A percentile compares a stretch with the other conserved stretches of the same genome.
Conservation (phyloP, 2,329 filamentous ascomycete species). For the Phoma sp. region DNA sequence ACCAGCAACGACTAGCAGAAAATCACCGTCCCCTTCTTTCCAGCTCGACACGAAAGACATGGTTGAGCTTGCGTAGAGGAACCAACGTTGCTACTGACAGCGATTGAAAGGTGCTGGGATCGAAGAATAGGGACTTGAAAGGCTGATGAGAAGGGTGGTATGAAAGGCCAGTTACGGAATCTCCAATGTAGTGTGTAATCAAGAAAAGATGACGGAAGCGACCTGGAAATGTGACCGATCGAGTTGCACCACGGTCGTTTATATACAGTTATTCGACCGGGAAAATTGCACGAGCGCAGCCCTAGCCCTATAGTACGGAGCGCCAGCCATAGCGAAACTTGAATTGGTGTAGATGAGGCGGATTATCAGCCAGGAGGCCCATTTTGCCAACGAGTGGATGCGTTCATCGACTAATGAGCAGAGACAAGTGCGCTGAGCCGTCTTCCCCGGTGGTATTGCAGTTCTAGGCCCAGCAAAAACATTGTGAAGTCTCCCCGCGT, state of each 20-base stretch:
- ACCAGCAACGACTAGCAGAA: conserved; percentile 41
- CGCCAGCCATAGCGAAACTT: conserved; percentile 1
- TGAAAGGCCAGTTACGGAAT: not conserved
- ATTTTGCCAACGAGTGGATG: conserved; percentile 8
- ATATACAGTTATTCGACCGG: conserved; percentile 8
- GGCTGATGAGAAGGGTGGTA: not conserved
- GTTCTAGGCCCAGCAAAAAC: conserved; percentile 22
- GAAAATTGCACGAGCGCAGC: conserved; percentile 3
- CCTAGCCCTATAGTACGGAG: not conserved
- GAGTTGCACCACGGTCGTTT: conserved; percentile 7
- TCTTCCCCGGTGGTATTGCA: conserved; percentile 13
- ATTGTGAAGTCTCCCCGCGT: conserved; percentile 1
- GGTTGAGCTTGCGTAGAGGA: not conserved
- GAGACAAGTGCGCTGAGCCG: conserved; percentile 19
- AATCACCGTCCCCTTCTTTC: conserved; percentile 37
- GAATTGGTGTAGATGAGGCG: conserved; percentile 7
- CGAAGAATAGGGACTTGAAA: not conserved
- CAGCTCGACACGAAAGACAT: conserved; percentile 24
- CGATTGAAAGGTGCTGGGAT: not conserved
- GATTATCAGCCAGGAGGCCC: conserved; percentile 6
- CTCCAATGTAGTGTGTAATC: not conserved
- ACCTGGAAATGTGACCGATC: not conserved
- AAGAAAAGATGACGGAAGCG: not conserved
- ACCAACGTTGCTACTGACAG: not conserved
- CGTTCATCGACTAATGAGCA: conserved; percentile 5